phyloP scores from a whole-genome alignment of 2,329 filamentous ascomycete species.

The Neofusicoccum parvum region DNA sequence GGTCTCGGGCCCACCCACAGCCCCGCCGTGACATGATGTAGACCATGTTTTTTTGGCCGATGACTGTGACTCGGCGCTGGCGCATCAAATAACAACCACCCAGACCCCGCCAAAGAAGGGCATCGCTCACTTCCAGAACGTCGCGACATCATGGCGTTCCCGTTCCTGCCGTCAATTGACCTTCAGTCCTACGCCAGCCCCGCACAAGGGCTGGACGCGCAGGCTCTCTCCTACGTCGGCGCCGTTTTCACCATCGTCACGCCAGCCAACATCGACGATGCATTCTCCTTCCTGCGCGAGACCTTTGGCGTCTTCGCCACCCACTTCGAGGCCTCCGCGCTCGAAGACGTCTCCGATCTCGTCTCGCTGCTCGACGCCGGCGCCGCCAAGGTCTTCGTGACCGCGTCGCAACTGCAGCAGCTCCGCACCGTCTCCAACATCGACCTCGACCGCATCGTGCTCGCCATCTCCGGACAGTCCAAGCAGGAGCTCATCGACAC shows the following conservation, averaged over 20 bases:
- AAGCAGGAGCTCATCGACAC: constrained; percentile 44
- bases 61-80: not conserved
- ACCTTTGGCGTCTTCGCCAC: constrained; percentile 61
- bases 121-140: constrained; percentile 1
- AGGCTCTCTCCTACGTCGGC: constrained; percentile 60
- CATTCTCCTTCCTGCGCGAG: constrained; percentile 57
- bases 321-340: constrained; percentile 74
- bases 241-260: constrained; percentile 58
- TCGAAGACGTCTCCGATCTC: constrained; percentile 72
- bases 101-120: not conserved
- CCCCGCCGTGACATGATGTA: too few relatives aligned
- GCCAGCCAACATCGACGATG: constrained; percentile 49
- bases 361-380: constrained; percentile 82
- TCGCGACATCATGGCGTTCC: constrained; percentile 42
- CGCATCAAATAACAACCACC: not conserved
- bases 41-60: too few relatives aligned
- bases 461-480: constrained; percentile 51
- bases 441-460: constrained; percentile 59
- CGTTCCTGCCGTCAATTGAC: constrained; percentile 54
- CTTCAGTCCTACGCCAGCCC: constrained; percentile 46
- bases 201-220: constrained; percentile 53
- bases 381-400: constrained; percentile 81
- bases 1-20: not conserved
- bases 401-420: constrained; percentile 64
- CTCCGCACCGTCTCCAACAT: constrained; percentile 56